Conservation (phyloP, 331 rosid species). For the Stylosanthes scabra region DNA sequence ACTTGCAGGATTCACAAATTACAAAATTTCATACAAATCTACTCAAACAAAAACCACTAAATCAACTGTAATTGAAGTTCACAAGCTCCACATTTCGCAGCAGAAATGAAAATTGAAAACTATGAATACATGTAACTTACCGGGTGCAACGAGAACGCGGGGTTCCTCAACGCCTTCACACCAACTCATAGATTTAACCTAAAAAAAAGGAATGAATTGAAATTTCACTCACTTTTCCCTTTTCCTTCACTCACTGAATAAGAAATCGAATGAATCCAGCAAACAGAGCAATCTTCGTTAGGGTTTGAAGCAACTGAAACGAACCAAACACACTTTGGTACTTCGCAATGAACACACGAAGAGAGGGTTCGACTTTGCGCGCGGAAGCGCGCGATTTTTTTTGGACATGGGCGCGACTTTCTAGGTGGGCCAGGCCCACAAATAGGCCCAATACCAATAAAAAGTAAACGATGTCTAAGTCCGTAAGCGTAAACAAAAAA, state of each 20-base stretch:
- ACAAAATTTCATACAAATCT: neutral
- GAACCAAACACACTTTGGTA: too few relatives aligned
- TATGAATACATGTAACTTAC: conserved; percentile 35
- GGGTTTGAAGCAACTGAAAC: neutral
- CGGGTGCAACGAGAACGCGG: conserved; percentile 78
- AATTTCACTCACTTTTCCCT: conserved; percentile 35
- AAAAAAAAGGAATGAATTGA: conserved; percentile 10
- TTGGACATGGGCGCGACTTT: too few relatives aligned
- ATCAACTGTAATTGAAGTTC: neutral
- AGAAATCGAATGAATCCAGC: neutral
- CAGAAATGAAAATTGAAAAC: too few relatives aligned
- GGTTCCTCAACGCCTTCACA: conserved; percentile 69
- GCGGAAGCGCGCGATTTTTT: too few relatives aligned
- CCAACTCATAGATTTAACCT: conserved; percentile 59
- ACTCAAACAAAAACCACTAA: neutral
- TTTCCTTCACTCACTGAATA: neutral
- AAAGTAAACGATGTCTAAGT: too few relatives aligned
- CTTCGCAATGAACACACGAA: too few relatives aligned
- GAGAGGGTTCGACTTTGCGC: neutral
- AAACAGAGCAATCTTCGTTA: neutral
- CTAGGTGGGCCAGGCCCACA: too few relatives aligned
- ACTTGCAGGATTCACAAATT: neutral
- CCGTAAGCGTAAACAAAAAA: too few relatives aligned
- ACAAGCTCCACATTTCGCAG: neutral
- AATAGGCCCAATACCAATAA: too few relatives aligned